Base-by-base conservation (phyloP, 2,329 filamentous ascomycete genomes). In the Microcyclosporella mali region DNA sequence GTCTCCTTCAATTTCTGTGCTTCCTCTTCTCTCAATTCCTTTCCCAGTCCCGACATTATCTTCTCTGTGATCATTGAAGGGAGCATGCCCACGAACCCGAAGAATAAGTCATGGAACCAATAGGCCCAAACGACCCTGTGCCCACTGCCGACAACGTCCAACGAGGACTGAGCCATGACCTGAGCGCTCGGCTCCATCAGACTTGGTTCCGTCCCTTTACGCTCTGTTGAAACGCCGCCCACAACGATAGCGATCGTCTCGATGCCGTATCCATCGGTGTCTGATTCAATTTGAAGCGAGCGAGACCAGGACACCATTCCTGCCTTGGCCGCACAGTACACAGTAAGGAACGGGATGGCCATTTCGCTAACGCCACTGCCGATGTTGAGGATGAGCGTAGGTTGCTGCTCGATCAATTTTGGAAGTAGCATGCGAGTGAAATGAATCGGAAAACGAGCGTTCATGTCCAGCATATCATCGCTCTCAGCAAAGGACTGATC, bases 401-500 rank as follows among this genome's bases (percentile, higher is more conserved):
- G 71, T 1, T 54, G 50, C 38, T 63, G 66, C 18, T 55, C 57
- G 3, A 56, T 49, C 12, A 78, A 59, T 1, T 65, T 38, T 0
- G 73, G 71, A 1, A 77, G 52, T 3, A 76, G 56, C 1, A 63
- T 58, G 0, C 65, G 57, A 0, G 70, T 74, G 2, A 79, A 51
- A 16, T 72, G 69, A 3, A 66, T 58, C 2, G 70, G 69, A 50
- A 78, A 79, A 1, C 67, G 55, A 8, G 65, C 64, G 52, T 77
- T 77, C 38, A 71, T 56, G 40, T 66, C 66, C 37, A 75, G 57
- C 14, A 67, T 31, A 3, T 25, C 37, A 6, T 36, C 37, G 17
- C 38, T 37, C 19, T 37, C 17, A 38, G 28, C 33, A 31, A 28
- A 25, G n/a, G 16, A 25, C 21, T 29, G 40, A 30, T 35, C 37